A percentile compares a stretch with the other conserved stretches of the same genome.
phyloP scores from a whole-genome alignment of 345 rosid species.

The Ceriops tagal region DNA sequence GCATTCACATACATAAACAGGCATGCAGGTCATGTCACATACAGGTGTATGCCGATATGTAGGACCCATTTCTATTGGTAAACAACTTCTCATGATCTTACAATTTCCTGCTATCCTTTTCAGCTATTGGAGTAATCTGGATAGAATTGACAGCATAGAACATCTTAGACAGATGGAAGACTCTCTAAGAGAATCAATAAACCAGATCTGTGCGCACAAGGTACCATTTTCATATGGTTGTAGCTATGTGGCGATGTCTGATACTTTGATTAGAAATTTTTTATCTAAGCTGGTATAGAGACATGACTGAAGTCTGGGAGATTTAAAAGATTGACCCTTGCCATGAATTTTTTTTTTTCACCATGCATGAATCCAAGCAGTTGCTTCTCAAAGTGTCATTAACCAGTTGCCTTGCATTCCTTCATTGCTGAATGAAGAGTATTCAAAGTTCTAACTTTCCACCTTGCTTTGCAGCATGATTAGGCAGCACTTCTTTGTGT shows the following conservation, averaged over 20 bases:
- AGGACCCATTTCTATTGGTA: no score
- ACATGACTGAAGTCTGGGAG: background rate
- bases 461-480: background rate
- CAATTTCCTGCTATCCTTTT: constrained; percentile 22
- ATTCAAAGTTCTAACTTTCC: background rate
- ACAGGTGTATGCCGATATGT: background rate
- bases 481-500: background rate
- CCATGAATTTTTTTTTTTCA: background rate
- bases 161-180: constrained; percentile 74
- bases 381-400: no score
- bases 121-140: constrained; percentile 74
- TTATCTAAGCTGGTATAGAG: background rate
- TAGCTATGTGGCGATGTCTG: background rate
- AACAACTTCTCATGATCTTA: constrained; percentile 2
- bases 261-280: background rate
- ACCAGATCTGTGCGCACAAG: constrained; percentile 50
- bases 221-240: constrained; percentile 25
- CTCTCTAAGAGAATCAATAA: constrained; percentile 60
- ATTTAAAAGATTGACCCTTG: background rate
- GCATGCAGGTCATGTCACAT: background rate
- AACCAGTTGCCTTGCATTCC: background rate
- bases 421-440: background rate
- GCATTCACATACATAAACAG: background rate
- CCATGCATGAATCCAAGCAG: background rate
- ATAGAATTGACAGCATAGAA: constrained; percentile 59